These are phyloP conservation scores for Colletotrichum lindemuthianum DNA, from an alignment of 2,329 filamentous ascomycete species.

Conservation along the genomic window DNA sequence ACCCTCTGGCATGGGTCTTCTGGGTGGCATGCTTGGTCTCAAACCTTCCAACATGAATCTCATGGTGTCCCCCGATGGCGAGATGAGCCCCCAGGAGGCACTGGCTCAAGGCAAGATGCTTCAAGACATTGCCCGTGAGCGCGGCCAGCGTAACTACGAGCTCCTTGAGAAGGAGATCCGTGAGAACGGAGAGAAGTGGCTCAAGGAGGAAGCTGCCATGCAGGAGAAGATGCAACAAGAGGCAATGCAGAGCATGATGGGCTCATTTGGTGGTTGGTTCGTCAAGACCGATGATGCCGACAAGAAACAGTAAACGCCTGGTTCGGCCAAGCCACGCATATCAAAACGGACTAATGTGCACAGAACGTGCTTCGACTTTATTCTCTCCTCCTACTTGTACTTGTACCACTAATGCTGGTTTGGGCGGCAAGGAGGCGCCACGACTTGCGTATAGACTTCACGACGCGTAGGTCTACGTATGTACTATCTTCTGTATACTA, in stretches of 20 bases:
- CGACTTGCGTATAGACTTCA: slow-evolving; percentile 37
- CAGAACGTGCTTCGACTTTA: slow-evolving; percentile 14
- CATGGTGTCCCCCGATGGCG: slow-evolving; percentile 70
- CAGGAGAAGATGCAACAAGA: slow-evolving; percentile 92
- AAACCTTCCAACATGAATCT: slow-evolving; percentile 74
- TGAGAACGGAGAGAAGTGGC: slow-evolving; percentile 93
- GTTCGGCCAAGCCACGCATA: not conserved
- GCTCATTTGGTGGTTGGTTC: slow-evolving; percentile 72
- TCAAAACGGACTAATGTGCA: slow-evolving; percentile 21
- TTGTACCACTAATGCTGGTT: slow-evolving; percentile 33
- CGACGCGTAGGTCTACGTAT: slow-evolving; percentile 32
- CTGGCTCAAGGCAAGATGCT: slow-evolving; percentile 96
- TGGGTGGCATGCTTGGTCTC: slow-evolving; percentile 80
- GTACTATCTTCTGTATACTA: slow-evolving; percentile 37
- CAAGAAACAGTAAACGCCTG: slow-evolving; percentile 34
- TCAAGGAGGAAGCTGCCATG: slow-evolving; percentile 90
- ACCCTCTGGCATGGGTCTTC: slow-evolving; percentile 71
- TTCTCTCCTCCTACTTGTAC: slow-evolving; percentile 34
- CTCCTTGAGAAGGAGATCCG: slow-evolving; percentile 89
- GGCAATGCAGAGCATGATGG: slow-evolving; percentile 92
- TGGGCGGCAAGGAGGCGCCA: slow-evolving; percentile 26
- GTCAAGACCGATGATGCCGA: slow-evolving; percentile 35
- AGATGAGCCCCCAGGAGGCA: slow-evolving; percentile 77
- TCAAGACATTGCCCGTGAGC: slow-evolving; percentile 91
- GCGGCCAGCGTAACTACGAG: slow-evolving; percentile 91